Evolutionary conservation across 495 filamentous ascomycete genomes (phyloP), one percentile per base, ranked within the genome.

Genomic region (Schizothecium vesticola): DNA sequence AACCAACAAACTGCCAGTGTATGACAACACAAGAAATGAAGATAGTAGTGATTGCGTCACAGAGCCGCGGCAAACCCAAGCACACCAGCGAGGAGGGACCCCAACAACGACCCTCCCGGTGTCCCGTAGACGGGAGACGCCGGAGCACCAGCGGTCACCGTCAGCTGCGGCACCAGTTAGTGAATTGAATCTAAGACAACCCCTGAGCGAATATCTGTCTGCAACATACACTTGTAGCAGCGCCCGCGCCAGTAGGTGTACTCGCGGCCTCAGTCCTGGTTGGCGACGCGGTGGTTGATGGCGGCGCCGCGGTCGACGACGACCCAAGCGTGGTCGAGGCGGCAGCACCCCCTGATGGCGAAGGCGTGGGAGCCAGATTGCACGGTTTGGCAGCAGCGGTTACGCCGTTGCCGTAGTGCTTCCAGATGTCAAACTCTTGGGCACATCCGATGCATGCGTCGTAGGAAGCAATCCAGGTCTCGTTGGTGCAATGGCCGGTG

Each of bases 401-500:
- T 2, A 86, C 72, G 2, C 72, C 71, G 23, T 56, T 67, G 22
- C 81, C 82, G 59, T 86, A 86, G 66, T 79, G 75, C 58, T 75
- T 64, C 83, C 83, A 86, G 67, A 84, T 83, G 56, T 82, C 65
- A 25, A 68, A 66, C 59, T 71, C 72, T 16, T 78, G 76, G n/a
- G 83, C 80, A 63, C 83, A 86, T 21, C 77, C 66, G 31, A 84
- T 72, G 59, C 82, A 84, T 4, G 63, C 74, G 22, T 71, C 71
- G 63, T 82, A 78, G 33, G 76, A 69, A 10, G 66, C 70, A 24
- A 72, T 70, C 76, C 81, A 86, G 9, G 74, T 76, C 0, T 70
- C 65, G 67, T 76, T 74, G 62, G 70, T 69, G 74, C 83, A 85
- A 67, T 78, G 79, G 29, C 66, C 71, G 16, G 66, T 51, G n/a